Conservation (phyloP, 2,329 filamentous ascomycete genomes). For the Calonectria hongkongensis region DNA sequence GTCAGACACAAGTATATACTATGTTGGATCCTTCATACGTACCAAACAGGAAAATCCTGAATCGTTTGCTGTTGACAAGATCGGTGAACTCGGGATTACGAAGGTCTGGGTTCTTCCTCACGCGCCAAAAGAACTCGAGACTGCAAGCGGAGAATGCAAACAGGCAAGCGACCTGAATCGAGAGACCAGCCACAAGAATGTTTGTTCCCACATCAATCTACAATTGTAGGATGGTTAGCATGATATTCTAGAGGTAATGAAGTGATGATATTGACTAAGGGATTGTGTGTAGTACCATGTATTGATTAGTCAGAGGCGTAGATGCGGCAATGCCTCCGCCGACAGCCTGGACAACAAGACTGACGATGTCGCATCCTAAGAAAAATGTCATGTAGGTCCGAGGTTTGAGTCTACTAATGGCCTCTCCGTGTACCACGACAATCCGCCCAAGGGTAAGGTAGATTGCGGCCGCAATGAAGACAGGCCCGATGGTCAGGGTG, state of each 20-base stretch:
- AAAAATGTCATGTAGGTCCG: conserved; percentile 43
- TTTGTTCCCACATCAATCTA: conserved; percentile 45
- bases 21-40: neutral
- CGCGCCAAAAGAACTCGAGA: conserved; percentile 45
- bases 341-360: conserved; percentile 45
- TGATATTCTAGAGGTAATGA: neutral
- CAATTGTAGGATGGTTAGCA: conserved; percentile 3
- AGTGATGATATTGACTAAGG: neutral
- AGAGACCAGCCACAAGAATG: conserved; percentile 47
- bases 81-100: conserved; percentile 39
- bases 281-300: conserved; percentile 32
- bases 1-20: neutral
- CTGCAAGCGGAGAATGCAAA: conserved; percentile 46
- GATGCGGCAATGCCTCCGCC: conserved; percentile 46
- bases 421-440: conserved; percentile 46
- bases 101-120: conserved; percentile 38
- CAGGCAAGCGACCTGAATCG: conserved; percentile 44
- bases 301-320: conserved; percentile 41
- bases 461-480: conserved; percentile 51
- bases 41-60: conserved; percentile 42
- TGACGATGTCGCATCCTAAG: conserved; percentile 45
- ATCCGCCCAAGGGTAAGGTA: conserved; percentile 52
- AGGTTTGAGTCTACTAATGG: conserved; percentile 42
- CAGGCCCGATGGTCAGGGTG: conserved; percentile 52
- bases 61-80: conserved; percentile 39